Percentiles rank a stretch among this genome's conserved stretches.
phyloP scores from a whole-genome alignment of 2,329 filamentous ascomycete species.

The Phaeoacremonium minimum region DNA sequence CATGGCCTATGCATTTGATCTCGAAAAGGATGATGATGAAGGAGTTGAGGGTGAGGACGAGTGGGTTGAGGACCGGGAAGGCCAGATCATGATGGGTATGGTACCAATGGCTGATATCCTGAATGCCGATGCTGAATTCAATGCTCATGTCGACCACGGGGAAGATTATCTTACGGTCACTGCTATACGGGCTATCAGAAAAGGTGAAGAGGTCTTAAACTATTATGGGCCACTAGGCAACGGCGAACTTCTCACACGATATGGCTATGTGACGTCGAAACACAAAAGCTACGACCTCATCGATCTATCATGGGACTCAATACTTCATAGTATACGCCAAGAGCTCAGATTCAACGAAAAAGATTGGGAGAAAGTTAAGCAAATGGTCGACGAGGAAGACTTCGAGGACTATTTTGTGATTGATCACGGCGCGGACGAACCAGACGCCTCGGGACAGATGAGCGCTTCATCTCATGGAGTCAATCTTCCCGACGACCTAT shows the following conservation, averaged over 20 bases:
- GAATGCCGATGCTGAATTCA: conserved; percentile 85
- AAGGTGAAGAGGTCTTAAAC: conserved; percentile 77
- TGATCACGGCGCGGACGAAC: conserved; percentile 49
- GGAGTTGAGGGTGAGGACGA: conserved; percentile 55
- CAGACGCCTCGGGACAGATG: conserved; percentile 38
- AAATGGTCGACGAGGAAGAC: conserved; percentile 51
- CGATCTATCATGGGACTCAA: conserved; percentile 63
- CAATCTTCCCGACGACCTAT: conserved; percentile 45
- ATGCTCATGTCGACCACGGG: conserved; percentile 55
- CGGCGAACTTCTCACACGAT: conserved; percentile 76
- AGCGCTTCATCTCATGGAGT: conserved; percentile 27
- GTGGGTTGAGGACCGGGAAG: conserved; percentile 61
- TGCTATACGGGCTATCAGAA: conserved; percentile 61
- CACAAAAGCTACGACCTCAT: conserved; percentile 79
- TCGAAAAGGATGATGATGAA: conserved; percentile 46
- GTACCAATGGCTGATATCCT: conserved; percentile 87
- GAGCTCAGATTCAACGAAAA: conserved; percentile 28
- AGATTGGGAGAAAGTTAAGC: conserved; percentile 11
- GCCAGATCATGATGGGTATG: conserved; percentile 69
- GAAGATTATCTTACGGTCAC: conserved; percentile 63
- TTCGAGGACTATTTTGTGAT: conserved; percentile 73
- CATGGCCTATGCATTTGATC: conserved; percentile 90
- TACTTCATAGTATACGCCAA: conserved; percentile 41
- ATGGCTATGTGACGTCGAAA: conserved; percentile 79
- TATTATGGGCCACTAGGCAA: conserved; percentile 85